These are phyloP conservation scores for Sporothrix protearum DNA, from an alignment of 2,329 filamentous ascomycete genomes.

Conservation along the genomic window DNA sequence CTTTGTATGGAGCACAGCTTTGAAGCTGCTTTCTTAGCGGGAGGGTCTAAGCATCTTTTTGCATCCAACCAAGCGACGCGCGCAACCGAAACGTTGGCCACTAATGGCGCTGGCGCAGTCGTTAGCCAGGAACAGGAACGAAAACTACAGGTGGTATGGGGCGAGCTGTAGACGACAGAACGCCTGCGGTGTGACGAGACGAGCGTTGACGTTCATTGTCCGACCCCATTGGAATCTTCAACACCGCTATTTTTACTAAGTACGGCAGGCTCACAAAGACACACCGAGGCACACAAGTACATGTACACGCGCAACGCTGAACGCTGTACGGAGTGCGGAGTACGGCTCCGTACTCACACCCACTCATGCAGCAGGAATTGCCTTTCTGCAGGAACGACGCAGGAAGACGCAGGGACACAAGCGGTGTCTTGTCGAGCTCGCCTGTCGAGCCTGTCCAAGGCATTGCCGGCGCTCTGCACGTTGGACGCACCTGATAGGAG, in stretches of 20 bases:
- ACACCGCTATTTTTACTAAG: slow-evolving; percentile 2
- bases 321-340: slow-evolving; percentile 12
- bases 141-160: background rate
- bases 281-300: background rate
- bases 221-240: background rate
- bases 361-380: slow-evolving; percentile 8
- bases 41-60: background rate
- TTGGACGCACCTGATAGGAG: slow-evolving; percentile 17
- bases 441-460: background rate
- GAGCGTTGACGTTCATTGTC: background rate
- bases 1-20: slow-evolving; percentile 1
- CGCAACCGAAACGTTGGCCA: slow-evolving; percentile 3
- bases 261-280: background rate
- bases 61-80: background rate
- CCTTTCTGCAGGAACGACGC: slow-evolving; percentile 11
- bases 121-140: slow-evolving; percentile 17
- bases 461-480: no score
- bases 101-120: background rate
- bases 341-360: slow-evolving; percentile 1
- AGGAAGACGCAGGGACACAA: slow-evolving; percentile 17
- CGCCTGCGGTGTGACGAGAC: no score
- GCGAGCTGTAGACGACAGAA: background rate
- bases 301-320: background rate
- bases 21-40: background rate
- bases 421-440: background rate